These are phyloP conservation scores for Kodamaea fungicola DNA, from an alignment of 1,139 yeast species.

Conservation along the genomic window DNA sequence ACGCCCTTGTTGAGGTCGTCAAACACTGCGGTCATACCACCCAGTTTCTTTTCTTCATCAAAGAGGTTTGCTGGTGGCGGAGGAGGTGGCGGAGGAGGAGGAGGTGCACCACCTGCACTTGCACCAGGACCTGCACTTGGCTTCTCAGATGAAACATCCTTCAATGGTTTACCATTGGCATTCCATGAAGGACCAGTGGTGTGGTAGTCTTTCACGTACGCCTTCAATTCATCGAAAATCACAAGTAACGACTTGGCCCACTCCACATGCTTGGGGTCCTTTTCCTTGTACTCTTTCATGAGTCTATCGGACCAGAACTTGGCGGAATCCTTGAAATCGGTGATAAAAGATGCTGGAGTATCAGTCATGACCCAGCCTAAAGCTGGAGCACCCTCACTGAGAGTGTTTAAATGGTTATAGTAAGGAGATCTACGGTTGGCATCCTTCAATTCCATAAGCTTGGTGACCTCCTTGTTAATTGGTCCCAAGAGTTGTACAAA, in stretches of 20 bases:
- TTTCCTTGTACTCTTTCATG: constrained; percentile 74
- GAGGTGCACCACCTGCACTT: constrained; percentile 18
- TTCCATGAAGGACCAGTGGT: constrained; percentile 80
- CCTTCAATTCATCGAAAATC: constrained; percentile 66
- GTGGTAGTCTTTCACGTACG: constrained; percentile 72
- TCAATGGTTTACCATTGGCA: constrained; percentile 46
- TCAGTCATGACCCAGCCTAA: constrained; percentile 84
- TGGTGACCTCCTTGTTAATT: constrained; percentile 57
- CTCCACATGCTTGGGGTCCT: constrained; percentile 61
- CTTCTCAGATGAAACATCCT: constrained; percentile 23
- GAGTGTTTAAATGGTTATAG: constrained; percentile 72
- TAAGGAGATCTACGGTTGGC: constrained; percentile 62
- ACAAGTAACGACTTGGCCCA: constrained; percentile 73
- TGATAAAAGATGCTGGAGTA: constrained; percentile 67
- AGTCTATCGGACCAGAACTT: constrained; percentile 93
- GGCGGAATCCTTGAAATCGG: constrained; percentile 86
- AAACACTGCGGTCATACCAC: constrained; percentile 82
- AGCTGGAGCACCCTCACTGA: constrained; percentile 87
- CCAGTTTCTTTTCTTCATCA: constrained; percentile 27
- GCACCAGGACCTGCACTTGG: constrained; percentile 17
- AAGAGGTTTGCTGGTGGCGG: constrained; percentile 73
- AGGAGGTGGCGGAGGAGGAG: constrained; percentile 51
- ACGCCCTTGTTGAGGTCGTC: constrained; percentile 88
- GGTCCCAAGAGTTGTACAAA: constrained; percentile 65
- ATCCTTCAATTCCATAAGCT: constrained; percentile 67